phyloP scores from a whole-genome alignment of 306 rosid genomes.

The Hippophae gyantsensis region DNA sequence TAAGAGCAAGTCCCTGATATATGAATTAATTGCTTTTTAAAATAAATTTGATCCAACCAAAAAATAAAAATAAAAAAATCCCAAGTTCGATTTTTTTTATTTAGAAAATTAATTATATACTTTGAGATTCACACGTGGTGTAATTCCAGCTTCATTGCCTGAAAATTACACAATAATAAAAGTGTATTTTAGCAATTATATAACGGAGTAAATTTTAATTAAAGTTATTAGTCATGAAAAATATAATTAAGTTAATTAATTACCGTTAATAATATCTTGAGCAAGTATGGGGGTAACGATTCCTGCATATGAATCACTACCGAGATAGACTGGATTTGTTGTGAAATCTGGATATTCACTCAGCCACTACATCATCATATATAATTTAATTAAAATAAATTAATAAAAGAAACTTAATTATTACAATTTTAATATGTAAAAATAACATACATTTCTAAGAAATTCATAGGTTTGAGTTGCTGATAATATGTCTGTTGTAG shows the following conservation, averaged over 20 bases:
- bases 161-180: neutral
- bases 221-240: neutral
- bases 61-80: too few relatives aligned
- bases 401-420: too few relatives aligned
- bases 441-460: slow-evolving; percentile 12
- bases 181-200: neutral
- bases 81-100: too few relatives aligned
- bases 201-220: neutral
- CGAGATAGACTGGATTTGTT: slow-evolving; percentile 15
- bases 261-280: slow-evolving; percentile 19
- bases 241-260: neutral
- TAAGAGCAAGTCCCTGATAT: neutral
- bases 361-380: slow-evolving; percentile 15
- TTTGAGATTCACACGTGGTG: slow-evolving; percentile 17
- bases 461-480: slow-evolving; percentile 9
- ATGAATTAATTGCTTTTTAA: too few relatives aligned
- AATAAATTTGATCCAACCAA: too few relatives aligned
- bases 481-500: slow-evolving; percentile 11
- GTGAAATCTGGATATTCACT: slow-evolving; percentile 12
- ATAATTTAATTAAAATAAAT: too few relatives aligned
- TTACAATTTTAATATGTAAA: too few relatives aligned
- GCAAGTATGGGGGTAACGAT: slow-evolving; percentile 18
- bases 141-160: slow-evolving; percentile 22
- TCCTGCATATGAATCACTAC: slow-evolving; percentile 25
- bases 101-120: slow-evolving; percentile 2